Base-by-base conservation (phyloP, 768 basidiomycete species). In the Nevesoporus exiguus region DNA sequence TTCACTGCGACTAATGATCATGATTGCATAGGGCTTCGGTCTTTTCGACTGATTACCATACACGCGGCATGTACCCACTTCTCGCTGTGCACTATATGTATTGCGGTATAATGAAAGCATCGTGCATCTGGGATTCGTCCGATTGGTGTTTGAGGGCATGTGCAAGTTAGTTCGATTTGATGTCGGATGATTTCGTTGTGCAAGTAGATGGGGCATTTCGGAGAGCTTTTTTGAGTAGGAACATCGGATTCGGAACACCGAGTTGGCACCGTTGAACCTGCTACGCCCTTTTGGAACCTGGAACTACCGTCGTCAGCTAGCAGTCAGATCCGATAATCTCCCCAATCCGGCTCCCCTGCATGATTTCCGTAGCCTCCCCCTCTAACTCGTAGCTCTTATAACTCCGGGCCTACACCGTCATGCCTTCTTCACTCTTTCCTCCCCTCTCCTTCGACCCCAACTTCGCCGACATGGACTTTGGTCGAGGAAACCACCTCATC, bases 1-100 rank as follows among this genome's bases (percentile, higher is more conserved):
- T 45, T 7, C 14, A 25, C 45, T 19, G 24, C 34, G 24, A 43
- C 54, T 53, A 49, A 54, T n/a, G n/a, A n/a, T n/a, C n/a, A 27
- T 42, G 27, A 53, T 61, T 39, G 31, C 64, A 0, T 63, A 90
- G 92, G 93, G 93, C 80, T 92, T 96, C 71, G 92, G 93, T 77
- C 82, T 96, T 54, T 96, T 96, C 76, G 93, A 93, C 75, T 94
- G 71, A 71, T 58, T 57, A 53, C 51, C 34, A 58, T 22, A 31
- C 49, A 31, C 52, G 53, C 55, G 36, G n/a, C 44, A 57, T 47
- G 54, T 71, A 63, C 47, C n/a, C 46, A 25, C 47, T 19, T 7
- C 50, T 24, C 27, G 22, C 43, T 46, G 42, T 52, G 58, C 54
- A 46, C 56, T 36, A 51, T 48, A 49, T 69, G 55, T 69, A 71